Conservation (phyloP, 805 yeast species). For the Candida railenensis region DNA sequence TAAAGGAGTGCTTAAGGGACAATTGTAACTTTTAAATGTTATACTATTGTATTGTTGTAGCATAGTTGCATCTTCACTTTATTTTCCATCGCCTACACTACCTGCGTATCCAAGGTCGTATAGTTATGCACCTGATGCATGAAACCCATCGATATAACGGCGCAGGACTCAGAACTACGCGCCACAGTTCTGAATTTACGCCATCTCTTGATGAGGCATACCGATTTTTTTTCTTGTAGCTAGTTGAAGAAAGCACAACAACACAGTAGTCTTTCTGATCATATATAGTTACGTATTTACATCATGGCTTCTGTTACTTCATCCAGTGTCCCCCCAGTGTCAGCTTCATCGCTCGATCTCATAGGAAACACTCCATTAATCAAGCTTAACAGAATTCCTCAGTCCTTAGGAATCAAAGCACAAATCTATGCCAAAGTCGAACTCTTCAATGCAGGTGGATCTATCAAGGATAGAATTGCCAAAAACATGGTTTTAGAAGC, state of each 20-base stretch:
- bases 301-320: constrained; percentile 2
- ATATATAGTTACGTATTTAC: neutral
- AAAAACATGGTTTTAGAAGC: constrained; percentile 85
- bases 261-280: neutral
- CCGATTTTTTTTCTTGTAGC: neutral
- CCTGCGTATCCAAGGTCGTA: no score
- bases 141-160: neutral
- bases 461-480: constrained; percentile 87
- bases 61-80: no score
- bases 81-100: no score
- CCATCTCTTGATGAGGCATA: neutral
- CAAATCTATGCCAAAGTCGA: constrained; percentile 72
- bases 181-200: constrained; percentile 1
- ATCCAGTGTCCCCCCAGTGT: constrained; percentile 32
- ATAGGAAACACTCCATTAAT: constrained; percentile 87
- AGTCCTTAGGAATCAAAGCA: constrained; percentile 72
- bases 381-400: constrained; percentile 72
- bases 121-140: no score
- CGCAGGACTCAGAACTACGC: neutral
- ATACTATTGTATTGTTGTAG: no score
- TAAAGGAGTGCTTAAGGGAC: no score
- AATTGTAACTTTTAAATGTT: no score
- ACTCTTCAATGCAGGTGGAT: constrained; percentile 85
- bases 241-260: neutral
- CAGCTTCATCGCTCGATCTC: constrained; percentile 62